Percentiles rank a stretch among this genome's conserved stretches.
phyloP scores from a whole-genome alignment of 768 basidiomycete species.

The Russula emetica region DNA sequence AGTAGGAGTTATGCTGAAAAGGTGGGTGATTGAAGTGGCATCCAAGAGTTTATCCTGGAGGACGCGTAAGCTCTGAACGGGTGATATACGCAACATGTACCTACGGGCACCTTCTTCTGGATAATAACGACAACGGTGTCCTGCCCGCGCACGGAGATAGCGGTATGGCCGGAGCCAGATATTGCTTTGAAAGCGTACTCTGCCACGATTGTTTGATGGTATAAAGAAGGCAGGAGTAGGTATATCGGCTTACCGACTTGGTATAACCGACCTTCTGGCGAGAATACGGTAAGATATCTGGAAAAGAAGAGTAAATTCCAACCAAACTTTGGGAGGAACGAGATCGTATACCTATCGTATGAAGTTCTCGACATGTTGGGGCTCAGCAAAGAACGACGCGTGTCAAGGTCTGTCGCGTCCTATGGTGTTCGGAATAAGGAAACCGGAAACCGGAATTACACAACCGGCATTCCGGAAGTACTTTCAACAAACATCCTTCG shows the following conservation, averaged over 20 bases:
- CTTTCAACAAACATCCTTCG: no score
- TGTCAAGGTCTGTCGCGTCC: background rate
- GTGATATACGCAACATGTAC: constrained; percentile 6
- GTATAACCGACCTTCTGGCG: constrained; percentile 93
- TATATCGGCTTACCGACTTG: constrained; percentile 79
- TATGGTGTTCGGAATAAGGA: no score
- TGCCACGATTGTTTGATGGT: constrained; percentile 33
- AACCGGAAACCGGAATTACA: no score
- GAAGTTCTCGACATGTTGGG: constrained; percentile 84
- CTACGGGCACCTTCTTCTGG: constrained; percentile 95
- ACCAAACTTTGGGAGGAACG: background rate
- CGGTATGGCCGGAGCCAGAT: constrained; percentile 92
- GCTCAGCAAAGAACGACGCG: background rate
- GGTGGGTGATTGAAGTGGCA: constrained; percentile 87
- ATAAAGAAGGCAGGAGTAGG: no score
- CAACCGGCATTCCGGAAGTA: no score
- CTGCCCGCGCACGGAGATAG: constrained; percentile 87
- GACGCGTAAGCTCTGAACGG: constrained; percentile 1
- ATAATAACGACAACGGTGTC: constrained; percentile 96
- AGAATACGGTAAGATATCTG: constrained; percentile 95
- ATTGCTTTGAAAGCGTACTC: constrained; percentile 99
- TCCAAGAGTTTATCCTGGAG: constrained; percentile 94
- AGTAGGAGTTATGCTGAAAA: constrained; percentile 92
- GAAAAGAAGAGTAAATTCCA: background rate
- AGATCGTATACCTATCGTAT: constrained; percentile 66